These are phyloP conservation scores for Kingdonia uniflora DNA, from an alignment of 164 flowering plant species.

Conservation along the genomic window DNA sequence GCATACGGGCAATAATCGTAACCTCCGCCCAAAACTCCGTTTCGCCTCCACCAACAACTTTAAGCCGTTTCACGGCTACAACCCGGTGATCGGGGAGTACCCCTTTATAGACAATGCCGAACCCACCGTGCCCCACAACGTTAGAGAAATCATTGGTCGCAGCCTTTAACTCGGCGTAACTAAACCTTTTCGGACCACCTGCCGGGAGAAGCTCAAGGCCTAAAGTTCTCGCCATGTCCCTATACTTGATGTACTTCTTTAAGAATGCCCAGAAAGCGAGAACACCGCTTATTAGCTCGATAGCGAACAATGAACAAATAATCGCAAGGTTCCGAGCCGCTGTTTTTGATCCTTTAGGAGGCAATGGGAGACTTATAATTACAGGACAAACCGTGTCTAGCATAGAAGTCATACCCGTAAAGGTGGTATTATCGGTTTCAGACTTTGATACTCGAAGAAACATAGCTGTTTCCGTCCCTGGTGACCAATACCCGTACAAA, in stretches of 20 bases:
- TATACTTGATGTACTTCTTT: conserved; percentile 52
- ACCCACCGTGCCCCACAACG: conserved; percentile 59
- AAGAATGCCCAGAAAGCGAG: conserved; percentile 60
- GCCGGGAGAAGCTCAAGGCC: conserved; percentile 63
- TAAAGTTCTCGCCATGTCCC: conserved; percentile 60
- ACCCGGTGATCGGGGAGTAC: conserved; percentile 46
- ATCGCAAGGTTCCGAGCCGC: conserved; percentile 44
- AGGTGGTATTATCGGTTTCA: conserved; percentile 31
- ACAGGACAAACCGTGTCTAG: conserved; percentile 49
- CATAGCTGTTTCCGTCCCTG: conserved; percentile 30
- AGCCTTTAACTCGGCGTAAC: conserved; percentile 43
- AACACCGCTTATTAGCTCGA: conserved; percentile 51
- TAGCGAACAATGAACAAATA: conserved; percentile 39
- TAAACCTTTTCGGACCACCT: conserved; percentile 68
- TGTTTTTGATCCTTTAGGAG: conserved; percentile 36
- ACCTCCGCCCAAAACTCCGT: conserved; percentile 85
- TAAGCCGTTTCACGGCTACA: conserved; percentile 60
- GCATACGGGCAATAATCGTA: conserved; percentile 75
- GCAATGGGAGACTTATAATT: conserved; percentile 38
- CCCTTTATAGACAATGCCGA: conserved; percentile 60
- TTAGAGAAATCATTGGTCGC: conserved; percentile 58
- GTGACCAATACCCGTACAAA: conserved; percentile 59
- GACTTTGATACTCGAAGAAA: conserved; percentile 37
- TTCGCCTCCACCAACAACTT: conserved; percentile 39
- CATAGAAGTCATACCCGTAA: conserved; percentile 44